phyloP scores from a whole-genome alignment of 352 stramenopile species.

The Phytopythium boreale region DNA sequence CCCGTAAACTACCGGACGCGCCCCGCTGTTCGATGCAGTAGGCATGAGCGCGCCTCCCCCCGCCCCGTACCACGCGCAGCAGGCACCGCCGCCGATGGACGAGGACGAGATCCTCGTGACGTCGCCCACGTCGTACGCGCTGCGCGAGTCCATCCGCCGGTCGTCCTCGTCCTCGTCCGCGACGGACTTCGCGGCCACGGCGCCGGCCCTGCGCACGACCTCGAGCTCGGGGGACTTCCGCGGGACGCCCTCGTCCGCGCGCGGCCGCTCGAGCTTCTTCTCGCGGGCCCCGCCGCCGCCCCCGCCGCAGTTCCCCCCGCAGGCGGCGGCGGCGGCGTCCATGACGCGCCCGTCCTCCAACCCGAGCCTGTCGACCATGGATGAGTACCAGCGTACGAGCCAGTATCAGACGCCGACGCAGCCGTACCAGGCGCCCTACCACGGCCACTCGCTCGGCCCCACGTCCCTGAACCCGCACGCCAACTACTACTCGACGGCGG shows the following conservation, averaged over 20 bases:
- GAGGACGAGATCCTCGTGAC: constrained; percentile 79
- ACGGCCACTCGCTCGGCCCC: constrained; percentile 68
- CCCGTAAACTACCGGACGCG: constrained; percentile 2
- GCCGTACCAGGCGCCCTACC: constrained; percentile 18
- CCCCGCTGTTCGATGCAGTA: background rate
- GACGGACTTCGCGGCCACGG: constrained; percentile 12
- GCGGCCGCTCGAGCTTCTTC: constrained; percentile 53
- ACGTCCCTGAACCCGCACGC: constrained; percentile 25
- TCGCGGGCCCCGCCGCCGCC: constrained; percentile 56
- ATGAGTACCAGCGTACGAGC: constrained; percentile 15
- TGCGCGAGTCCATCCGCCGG: constrained; percentile 74
- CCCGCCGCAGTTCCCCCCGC: constrained; percentile 47
- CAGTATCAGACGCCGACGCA: constrained; percentile 9
- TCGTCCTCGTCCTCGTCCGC: constrained; percentile 60
- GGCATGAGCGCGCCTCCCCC: constrained; percentile 7
- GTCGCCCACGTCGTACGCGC: constrained; percentile 74
- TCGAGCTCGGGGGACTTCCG: constrained; percentile 16
- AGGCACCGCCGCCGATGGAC: constrained; percentile 28
- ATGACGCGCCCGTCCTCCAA: constrained; percentile 65
- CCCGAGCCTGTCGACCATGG: constrained; percentile 49
- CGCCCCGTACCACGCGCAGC: constrained; percentile 9
- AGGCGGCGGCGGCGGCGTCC: constrained; percentile 14
- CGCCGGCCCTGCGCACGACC: constrained; percentile 18
- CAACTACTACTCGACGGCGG: constrained; percentile 16
- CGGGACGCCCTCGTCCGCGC: constrained; percentile 6